A percentile compares a stretch with the other conserved stretches of the same genome.
Evolutionary conservation across 345 rosid genomes (phyloP).

Genomic region (Gossypium rotundifolium): DNA sequence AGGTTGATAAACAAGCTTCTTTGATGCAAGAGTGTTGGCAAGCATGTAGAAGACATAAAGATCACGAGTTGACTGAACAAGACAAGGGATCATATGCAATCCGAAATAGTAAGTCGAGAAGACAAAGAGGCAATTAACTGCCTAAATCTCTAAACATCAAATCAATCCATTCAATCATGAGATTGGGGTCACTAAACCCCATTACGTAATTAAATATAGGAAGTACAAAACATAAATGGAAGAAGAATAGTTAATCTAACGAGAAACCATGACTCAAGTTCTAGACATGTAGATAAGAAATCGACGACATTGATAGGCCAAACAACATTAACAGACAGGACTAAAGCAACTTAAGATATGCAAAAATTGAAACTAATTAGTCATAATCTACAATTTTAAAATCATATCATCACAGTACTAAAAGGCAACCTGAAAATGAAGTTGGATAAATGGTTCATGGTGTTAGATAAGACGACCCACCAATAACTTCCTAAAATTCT

Average conservation of each 20-base stretch:
- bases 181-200: background rate
- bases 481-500: slow-evolving; percentile 9
- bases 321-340: slow-evolving; percentile 3
- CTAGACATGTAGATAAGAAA: background rate
- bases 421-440: slow-evolving; percentile 2
- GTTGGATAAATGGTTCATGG: slow-evolving; percentile 8
- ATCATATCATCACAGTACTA: background rate
- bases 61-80: background rate
- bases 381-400: background rate
- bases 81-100: background rate
- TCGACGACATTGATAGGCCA: slow-evolving; percentile 3
- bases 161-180: background rate
- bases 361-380: slow-evolving; percentile 5
- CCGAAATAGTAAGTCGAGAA: background rate
- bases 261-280: background rate
- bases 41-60: background rate
- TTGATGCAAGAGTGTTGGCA: background rate
- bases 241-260: background rate
- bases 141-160: background rate
- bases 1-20: background rate
- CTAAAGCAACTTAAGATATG: background rate
- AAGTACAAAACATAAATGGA: background rate
- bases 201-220: background rate
- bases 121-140: background rate
- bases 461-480: slow-evolving; percentile 11